These are phyloP conservation scores for Phyllosticta ampelicida DNA, from an alignment of 2,329 filamentous ascomycete species.

Conservation along the genomic window DNA sequence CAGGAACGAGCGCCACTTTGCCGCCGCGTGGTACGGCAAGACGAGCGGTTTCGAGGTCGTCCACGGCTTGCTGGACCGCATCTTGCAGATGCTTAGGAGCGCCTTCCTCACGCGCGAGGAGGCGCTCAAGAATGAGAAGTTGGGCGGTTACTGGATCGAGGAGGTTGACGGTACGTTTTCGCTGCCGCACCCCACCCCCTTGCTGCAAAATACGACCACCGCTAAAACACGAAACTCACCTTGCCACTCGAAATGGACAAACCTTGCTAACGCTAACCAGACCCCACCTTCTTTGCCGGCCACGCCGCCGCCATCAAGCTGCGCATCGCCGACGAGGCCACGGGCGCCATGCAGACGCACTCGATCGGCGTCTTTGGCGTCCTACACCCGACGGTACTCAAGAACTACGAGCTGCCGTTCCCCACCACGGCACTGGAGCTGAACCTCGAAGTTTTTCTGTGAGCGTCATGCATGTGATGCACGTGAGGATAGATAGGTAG, in stretches of 20 bases:
- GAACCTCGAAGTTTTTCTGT: conserved; percentile 89
- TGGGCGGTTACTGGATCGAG: conserved; percentile 81
- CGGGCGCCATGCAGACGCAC: conserved; percentile 51
- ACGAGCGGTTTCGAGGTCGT: conserved; percentile 90
- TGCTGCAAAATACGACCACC: background rate
- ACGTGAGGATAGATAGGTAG: too few relatives aligned
- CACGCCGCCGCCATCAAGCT: conserved; percentile 80
- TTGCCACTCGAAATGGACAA: conserved; percentile 3
- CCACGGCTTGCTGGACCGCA: conserved; percentile 82
- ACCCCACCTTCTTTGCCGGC: conserved; percentile 83
- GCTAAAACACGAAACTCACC: background rate
- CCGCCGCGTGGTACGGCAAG: conserved; percentile 92
- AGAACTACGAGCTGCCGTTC: conserved; percentile 88
- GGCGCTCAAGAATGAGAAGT: conserved; percentile 45
- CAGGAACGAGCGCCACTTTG: conserved; percentile 89
- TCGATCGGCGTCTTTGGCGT: conserved; percentile 88
- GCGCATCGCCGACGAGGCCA: conserved; percentile 40
- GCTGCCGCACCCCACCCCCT: background rate
- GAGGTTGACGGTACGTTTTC: conserved; percentile 60
- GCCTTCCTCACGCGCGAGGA: conserved; percentile 71
- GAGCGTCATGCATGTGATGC: too few relatives aligned
- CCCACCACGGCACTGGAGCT: conserved; percentile 91
- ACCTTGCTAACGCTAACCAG: conserved; percentile 26
- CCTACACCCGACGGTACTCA: conserved; percentile 81
- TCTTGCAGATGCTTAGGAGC: conserved; percentile 84